Base-by-base conservation (phyloP, 2,329 filamentous ascomycete genomes). In the Zymoseptoria crescenta region DNA sequence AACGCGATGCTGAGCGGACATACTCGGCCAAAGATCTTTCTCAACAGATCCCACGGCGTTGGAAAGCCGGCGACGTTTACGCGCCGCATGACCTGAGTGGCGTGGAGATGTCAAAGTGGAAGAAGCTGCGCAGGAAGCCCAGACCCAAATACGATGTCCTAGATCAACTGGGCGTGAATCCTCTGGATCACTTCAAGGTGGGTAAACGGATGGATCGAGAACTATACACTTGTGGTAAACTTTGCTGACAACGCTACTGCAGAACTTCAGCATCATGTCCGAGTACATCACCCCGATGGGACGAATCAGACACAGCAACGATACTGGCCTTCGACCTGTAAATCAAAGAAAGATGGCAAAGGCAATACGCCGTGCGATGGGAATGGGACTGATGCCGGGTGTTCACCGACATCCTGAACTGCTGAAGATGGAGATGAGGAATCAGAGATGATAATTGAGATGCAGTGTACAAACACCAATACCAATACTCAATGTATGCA, bases 281-380 rank as follows among this genome's bases (percentile, higher is more conserved):
- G 91, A 96, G 73, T 96, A 88, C 74, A 88, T 94, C 70, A 91
- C 89, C 0, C 76, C 86, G 9, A 89, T 90, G 77, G 94, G 93
- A 55, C 85, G 91, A 60, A 96, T 99, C 73, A 88, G 85, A 76
- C 85, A 88, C 72, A 80, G 83, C n/a, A 81, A 74, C 5, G 79
- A 86, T 24, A 97, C 92, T 0, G 91, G 90, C 13, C 79, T 99
- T 62, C 83, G 90, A 59, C 88, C 89, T 2, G 87, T 89, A 65
- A 97, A 97, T 79, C 94, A 99, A 79, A 83, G 94, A 66, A 91
- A 88, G 77, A 85, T 99, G 72, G 89, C 93, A 62, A 96, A 95
- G 80, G 93, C 95, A 56, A 88, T 99, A 68, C 81, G 94, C 65
- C 83, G 94, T 67, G 87, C 89, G 20, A 87, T 97, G 68, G 94